These are phyloP conservation scores for Adenanthera pavonina DNA, from an alignment of 306 rosid genomes.

Conservation along the genomic window DNA sequence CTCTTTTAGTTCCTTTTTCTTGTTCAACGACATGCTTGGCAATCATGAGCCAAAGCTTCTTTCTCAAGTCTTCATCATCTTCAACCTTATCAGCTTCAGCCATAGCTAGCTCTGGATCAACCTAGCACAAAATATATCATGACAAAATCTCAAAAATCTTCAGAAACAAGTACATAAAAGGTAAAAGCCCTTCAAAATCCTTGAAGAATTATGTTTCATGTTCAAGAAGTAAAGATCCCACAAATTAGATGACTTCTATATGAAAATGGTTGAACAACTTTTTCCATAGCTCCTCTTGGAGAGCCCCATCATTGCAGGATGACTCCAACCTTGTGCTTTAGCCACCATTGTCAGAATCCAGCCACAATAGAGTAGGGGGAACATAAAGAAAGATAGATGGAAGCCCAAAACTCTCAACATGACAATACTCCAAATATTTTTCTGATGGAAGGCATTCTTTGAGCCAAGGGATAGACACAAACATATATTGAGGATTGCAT, in stretches of 20 bases:
- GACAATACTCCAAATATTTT: not conserved
- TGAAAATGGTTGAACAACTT: constrained; percentile 34
- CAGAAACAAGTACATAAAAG: constrained; percentile 3
- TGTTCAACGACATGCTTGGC: constrained; percentile 95
- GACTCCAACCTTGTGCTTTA: constrained; percentile 1
- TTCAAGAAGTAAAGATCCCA: constrained; percentile 2
- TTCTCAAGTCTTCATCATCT: constrained; percentile 96
- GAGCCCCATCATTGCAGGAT: constrained; percentile 25
- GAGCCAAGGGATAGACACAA: not conserved
- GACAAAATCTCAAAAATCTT: constrained; percentile 12
- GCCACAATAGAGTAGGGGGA: constrained; percentile 25
- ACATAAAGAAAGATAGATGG: constrained; percentile 12
- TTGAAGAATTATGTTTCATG: constrained; percentile 10
- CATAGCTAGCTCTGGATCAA: constrained; percentile 99
- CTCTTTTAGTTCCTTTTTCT: constrained; percentile 97
- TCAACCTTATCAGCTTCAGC: constrained; percentile 99
- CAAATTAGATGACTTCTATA: constrained; percentile 11
- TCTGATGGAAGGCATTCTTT: constrained; percentile 14
- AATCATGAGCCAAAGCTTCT: constrained; percentile 98
- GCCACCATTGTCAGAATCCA: constrained; percentile 34
- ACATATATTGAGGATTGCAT: not conserved
- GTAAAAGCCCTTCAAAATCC: constrained; percentile 24
- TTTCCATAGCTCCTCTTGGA: constrained; percentile 37
- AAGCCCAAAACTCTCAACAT: not conserved
- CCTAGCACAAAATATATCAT: constrained; percentile 54